Evolutionary conservation across 108 stramenopile genomes (phyloP).

Genomic region (Epipyxis sp.): DNA sequence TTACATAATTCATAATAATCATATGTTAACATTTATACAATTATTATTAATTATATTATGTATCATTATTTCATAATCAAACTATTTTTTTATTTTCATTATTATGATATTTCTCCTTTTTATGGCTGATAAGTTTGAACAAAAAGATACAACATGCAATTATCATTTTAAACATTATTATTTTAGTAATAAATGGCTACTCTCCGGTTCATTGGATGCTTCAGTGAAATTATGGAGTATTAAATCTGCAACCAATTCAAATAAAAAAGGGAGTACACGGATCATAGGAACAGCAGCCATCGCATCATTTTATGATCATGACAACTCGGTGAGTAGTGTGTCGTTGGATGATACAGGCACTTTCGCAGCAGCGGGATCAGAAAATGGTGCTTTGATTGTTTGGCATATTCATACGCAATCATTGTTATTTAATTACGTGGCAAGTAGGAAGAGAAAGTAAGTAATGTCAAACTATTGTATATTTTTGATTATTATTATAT

Average conservation of each 20-base stretch:
- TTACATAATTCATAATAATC: no score
- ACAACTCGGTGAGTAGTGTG: constrained; percentile 41
- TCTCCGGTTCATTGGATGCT: constrained; percentile 41
- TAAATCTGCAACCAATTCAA: background rate
- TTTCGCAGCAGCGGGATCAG: constrained; percentile 41
- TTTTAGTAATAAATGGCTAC: constrained; percentile 50
- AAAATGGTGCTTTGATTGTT: constrained; percentile 47
- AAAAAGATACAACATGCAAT: no score
- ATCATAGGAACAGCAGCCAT: constrained; percentile 20
- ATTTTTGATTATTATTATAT: background rate
- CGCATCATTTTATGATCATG: constrained; percentile 53
- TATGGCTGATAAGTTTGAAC: no score
- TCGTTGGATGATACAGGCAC: constrained; percentile 34
- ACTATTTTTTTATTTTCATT: no score
- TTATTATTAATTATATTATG: no score
- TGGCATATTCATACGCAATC: constrained; percentile 34
- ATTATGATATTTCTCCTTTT: no score
- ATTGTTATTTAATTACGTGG: background rate
- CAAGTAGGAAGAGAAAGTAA: background rate
- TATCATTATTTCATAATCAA: no score
- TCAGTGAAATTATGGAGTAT: constrained; percentile 47
- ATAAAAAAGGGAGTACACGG: constrained; percentile 22
- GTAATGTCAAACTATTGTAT: background rate
- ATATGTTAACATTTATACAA: background rate
- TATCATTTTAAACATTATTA: no score